These are phyloP conservation scores for Tanacetum coccineum DNA, from an alignment of 129 eudicot genomes.

Conservation along the genomic window DNA sequence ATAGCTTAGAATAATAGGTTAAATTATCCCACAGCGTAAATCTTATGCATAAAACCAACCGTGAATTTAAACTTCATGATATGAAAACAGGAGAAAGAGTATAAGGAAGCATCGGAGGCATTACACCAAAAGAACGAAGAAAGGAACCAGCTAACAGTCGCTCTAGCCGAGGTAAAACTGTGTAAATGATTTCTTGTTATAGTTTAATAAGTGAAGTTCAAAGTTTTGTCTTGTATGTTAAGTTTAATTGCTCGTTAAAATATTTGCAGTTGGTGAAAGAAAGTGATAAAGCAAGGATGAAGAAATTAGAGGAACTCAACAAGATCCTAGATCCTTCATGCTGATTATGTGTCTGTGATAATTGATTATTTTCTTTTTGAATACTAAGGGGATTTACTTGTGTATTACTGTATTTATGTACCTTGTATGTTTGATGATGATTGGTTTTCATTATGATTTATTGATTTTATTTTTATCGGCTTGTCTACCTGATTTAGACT, in stretches of 20 bases:
- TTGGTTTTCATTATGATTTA: not conserved
- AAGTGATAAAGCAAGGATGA: slow-evolving; percentile 67
- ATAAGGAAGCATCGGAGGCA: slow-evolving; percentile 54
- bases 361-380: not conserved
- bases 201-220: not conserved
- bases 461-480: not conserved
- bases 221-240: not conserved
- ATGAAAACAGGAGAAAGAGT: slow-evolving; percentile 60
- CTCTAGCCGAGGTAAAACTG: slow-evolving; percentile 55
- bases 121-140: slow-evolving; percentile 55
- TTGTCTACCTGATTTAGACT: not conserved
- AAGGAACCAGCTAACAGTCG: slow-evolving; percentile 42
- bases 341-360: slow-evolving; percentile 13
- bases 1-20: not conserved
- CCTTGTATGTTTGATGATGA: slow-evolving; percentile 6
- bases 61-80: not conserved
- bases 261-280: slow-evolving; percentile 50
- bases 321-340: slow-evolving; percentile 38
- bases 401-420: not conserved
- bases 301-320: slow-evolving; percentile 64
- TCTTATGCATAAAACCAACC: not conserved
- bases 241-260: not conserved
- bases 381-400: not conserved
- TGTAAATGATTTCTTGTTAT: not conserved
- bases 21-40: not conserved